Evolutionary conservation across 1,139 yeast species (phyloP).

Genomic region (Nakaseomyces nivariensis): DNA sequence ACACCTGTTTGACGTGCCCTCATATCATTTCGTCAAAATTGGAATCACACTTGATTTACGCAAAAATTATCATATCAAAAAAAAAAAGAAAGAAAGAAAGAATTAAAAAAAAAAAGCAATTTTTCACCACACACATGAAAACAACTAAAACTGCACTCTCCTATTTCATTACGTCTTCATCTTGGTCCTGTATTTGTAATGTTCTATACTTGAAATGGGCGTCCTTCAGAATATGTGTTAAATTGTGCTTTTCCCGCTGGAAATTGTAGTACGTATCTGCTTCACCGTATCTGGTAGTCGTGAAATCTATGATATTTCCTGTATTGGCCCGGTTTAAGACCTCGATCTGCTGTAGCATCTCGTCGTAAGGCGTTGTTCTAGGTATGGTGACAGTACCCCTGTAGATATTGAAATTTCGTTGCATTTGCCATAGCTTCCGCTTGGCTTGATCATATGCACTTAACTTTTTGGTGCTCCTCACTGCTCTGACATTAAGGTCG

Average conservation of each 20-base stretch:
- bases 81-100: neutral
- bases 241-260: neutral
- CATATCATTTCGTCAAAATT: too few relatives aligned
- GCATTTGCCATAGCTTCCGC: constrained; percentile 20
- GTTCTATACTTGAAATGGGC: neutral
- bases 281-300: constrained; percentile 25
- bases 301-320: constrained; percentile 20
- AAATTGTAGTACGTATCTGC: constrained; percentile 5
- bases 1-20: neutral
- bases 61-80: neutral
- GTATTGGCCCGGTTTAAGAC: constrained; percentile 21
- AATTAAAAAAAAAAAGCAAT: neutral
- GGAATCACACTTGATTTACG: neutral
- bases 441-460: neutral
- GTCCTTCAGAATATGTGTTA: neutral
- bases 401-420: constrained; percentile 17
- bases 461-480: neutral
- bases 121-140: neutral
- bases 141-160: neutral
- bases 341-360: constrained; percentile 19
- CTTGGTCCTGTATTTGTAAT: neutral
- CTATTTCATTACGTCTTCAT: too few relatives aligned
- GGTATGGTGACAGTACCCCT: constrained; percentile 19
- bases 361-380: constrained; percentile 18
- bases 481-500: neutral